Evolutionary conservation across 768 basidiomycete species (phyloP), one percentile per base, ranked within the genome.

Genomic region (Hygrophoropsis aurantiaca): DNA sequence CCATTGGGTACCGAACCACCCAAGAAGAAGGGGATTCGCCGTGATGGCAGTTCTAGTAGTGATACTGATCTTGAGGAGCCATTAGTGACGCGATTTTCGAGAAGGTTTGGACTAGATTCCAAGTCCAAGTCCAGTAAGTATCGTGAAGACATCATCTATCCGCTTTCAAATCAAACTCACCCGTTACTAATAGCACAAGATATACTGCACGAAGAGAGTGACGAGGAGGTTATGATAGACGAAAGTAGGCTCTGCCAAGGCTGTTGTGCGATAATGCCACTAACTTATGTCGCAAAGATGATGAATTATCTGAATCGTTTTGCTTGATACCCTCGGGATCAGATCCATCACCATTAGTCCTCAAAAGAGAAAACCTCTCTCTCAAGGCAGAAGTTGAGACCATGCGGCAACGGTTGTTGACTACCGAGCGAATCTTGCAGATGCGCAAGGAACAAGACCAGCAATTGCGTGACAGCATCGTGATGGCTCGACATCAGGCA

Each of bases 281-380:
- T n/a, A 27, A n/a, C 36, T 11, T 46, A 42, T 38, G 34, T 32
- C 37, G 48, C 36, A 23, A 54, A 80, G 83, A 75, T 23, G 80
- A 84, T 53, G 84, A 87, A 25, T 74, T 89, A 47, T 85, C 89
- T 1, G 90, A 87, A 53, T 91, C 89, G 0, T 91, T 90, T 60
- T 88, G 76, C 54, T 60, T 92, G 27, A 78, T 92, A 39, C 85
- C 89, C 0, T 78, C 80, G 5, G 81, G 78, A 25, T 66, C 78
- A 23, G 82, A 82, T 42, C 62, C 77, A 5, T 68, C 80, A 24
- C 63, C 73, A 4, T 62, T 71, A 15, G 63, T 65, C 1, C 67
- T 90, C 26, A 80, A 77, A 62, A 81, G 77, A 60, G 89, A 93
- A 60, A 93, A 93, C 53, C 59, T 64, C 1, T 57, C 70, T 7